phyloP scores from a whole-genome alignment of 306 rosid species.

The Glycine tomentella region DNA sequence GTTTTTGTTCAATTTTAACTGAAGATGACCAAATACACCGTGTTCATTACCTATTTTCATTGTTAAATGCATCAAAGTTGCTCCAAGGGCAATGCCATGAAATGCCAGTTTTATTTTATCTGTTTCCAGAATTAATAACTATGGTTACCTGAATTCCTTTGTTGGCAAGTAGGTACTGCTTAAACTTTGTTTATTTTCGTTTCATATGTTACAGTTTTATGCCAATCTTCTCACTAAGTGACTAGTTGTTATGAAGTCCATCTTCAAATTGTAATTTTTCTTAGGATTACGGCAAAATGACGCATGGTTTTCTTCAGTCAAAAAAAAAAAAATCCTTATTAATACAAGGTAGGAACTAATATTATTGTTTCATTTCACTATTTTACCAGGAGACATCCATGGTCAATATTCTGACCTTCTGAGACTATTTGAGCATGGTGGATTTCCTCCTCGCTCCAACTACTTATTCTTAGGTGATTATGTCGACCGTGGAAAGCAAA shows the following conservation, averaged over 20 bases:
- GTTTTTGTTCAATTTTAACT: neutral
- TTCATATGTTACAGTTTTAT: neutral
- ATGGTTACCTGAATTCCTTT: neutral
- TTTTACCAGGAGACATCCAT: constrained; percentile 49
- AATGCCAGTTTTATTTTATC: neutral
- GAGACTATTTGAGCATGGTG: constrained; percentile 54
- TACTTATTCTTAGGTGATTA: constrained; percentile 53
- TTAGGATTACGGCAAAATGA: too few species aligned
- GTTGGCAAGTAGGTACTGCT: neutral
- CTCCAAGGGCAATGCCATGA: neutral
- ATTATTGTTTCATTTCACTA: constrained; percentile 17
- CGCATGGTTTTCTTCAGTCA: too few species aligned
- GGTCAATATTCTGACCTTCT: constrained; percentile 53
- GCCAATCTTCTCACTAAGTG: neutral
- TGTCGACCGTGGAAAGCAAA: constrained; percentile 58
- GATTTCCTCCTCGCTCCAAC: constrained; percentile 55
- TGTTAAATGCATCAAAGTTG: neutral
- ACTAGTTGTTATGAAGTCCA: too few species aligned
- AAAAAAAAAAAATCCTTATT: too few species aligned
- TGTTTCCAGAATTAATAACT: neutral
- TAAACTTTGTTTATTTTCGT: neutral
- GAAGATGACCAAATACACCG: too few species aligned
- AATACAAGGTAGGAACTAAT: constrained; percentile 23
- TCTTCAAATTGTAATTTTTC: too few species aligned
- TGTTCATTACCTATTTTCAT: too few species aligned